Percentiles rank a stretch among this genome's conserved stretches.
Conservation (phyloP, 2,329 filamentous ascomycete genomes). For the Colletotrichum sp. region DNA sequence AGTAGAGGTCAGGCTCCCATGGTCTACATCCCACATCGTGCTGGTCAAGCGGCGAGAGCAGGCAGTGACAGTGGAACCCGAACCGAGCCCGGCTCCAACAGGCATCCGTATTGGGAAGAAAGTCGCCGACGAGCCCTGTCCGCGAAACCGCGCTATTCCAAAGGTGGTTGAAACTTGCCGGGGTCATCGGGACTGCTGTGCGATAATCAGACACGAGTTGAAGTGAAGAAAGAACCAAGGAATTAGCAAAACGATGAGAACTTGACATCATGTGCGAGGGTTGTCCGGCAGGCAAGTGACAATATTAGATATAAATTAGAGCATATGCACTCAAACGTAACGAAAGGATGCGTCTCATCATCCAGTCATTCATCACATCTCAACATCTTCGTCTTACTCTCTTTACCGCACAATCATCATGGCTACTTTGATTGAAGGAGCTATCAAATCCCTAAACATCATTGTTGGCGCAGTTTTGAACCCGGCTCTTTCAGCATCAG, state of each 20-base stretch:
- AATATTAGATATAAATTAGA: background rate
- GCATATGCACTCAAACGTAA: background rate
- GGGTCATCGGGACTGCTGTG: background rate
- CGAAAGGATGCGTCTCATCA: background rate
- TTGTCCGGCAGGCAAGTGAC: accelerated
- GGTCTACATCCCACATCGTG: background rate
- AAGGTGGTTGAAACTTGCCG: background rate
- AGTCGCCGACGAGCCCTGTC: background rate
- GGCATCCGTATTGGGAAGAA: background rate
- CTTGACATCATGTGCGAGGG: background rate
- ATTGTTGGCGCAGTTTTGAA: background rate
- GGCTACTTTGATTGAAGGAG: background rate
- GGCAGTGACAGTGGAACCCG: background rate
- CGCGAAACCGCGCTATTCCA: background rate
- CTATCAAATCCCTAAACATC: background rate
- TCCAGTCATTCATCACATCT: background rate
- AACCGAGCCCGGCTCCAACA: background rate
- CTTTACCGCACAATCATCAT: accelerated
- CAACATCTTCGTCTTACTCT: background rate
- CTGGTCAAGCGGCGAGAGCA: background rate
- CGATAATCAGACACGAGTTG: background rate
- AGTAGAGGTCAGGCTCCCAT: background rate
- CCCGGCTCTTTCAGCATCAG: background rate
- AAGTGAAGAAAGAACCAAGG: background rate
- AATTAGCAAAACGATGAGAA: background rate